Percentiles rank a stretch among this genome's conserved stretches.
These are phyloP conservation scores for Aureobasidium sp. DNA, from an alignment of 2,329 filamentous ascomycete species.

Conservation along the genomic window DNA sequence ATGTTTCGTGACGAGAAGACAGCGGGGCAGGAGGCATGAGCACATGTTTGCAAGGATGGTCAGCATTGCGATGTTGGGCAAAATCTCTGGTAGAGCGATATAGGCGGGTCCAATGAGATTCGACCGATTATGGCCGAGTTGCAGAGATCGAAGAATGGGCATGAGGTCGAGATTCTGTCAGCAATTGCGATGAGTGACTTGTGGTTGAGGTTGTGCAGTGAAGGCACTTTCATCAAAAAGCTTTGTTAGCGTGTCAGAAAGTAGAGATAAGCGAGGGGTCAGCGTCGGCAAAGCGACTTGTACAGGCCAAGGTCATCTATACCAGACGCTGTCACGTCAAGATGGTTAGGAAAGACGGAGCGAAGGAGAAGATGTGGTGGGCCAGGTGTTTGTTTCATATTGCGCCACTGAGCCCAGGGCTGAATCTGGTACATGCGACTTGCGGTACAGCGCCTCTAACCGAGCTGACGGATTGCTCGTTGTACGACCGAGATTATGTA, in stretches of 20 bases:
- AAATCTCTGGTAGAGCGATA: background rate
- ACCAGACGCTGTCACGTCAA: background rate
- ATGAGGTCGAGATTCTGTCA: background rate
- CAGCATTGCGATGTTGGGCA: background rate
- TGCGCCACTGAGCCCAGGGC: conserved; percentile 7
- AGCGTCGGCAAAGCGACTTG: background rate
- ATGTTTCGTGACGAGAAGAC: background rate
- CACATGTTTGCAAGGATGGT: conserved; percentile 1
- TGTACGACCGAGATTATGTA: background rate
- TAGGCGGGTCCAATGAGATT: background rate
- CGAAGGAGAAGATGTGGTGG: background rate
- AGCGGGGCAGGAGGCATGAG: background rate
- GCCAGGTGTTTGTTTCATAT: conserved; percentile 7
- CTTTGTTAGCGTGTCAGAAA: background rate
- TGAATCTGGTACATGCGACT: background rate
- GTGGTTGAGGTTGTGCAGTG: background rate
- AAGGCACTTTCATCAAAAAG: background rate
- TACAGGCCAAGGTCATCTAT: background rate
- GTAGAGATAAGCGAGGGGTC: background rate
- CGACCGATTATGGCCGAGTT: background rate
- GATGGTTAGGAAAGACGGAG: background rate
- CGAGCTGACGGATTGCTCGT: background rate
- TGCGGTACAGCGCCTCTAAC: background rate
- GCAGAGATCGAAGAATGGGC: background rate
- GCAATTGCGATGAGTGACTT: background rate